Percentiles rank a stretch among this genome's conserved stretches.
phyloP scores from a whole-genome alignment of 1,284 basidiomycete species.

The Volvariella volvacea region DNA sequence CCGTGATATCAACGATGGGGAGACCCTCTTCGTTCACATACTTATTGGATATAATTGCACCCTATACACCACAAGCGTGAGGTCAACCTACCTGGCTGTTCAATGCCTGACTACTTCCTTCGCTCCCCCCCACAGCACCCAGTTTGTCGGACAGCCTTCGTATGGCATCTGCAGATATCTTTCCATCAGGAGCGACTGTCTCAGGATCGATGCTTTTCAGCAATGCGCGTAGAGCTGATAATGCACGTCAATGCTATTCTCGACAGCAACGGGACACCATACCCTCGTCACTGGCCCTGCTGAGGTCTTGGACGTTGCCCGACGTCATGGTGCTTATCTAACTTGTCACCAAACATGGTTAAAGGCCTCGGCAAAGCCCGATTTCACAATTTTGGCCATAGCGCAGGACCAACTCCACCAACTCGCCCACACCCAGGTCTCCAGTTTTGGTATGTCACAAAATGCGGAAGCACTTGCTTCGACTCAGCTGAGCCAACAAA shows the following conservation, averaged over 20 bases:
- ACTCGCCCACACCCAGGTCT: no score
- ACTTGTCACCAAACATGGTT: no score
- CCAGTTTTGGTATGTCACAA: conserved; percentile 13
- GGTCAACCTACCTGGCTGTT: conserved; percentile 52
- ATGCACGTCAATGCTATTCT: neutral
- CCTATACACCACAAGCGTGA: conserved; percentile 10
- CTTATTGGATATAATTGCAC: conserved; percentile 28
- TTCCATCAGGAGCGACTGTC: conserved; percentile 21
- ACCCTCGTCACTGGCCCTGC: neutral
- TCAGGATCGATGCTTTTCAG: conserved; percentile 39
- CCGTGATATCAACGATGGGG: conserved; percentile 72
- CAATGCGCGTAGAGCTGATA: conserved; percentile 45
- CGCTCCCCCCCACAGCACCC: conserved; percentile 50
- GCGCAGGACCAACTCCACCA: no score
- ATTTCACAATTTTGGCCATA: no score
- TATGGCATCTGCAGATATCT: conserved; percentile 40
- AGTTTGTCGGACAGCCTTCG: conserved; percentile 54
- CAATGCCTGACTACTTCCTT: conserved; percentile 34
- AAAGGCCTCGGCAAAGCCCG: no score
- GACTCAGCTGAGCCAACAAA: conserved; percentile 8
- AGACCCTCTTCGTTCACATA: conserved; percentile 69
- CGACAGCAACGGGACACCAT: neutral
- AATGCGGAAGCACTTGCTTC: conserved; percentile 11
- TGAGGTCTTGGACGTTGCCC: neutral
- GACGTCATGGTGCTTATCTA: neutral